phyloP scores from a whole-genome alignment of 768 basidiomycete species.

The Tulasnella sp. region DNA sequence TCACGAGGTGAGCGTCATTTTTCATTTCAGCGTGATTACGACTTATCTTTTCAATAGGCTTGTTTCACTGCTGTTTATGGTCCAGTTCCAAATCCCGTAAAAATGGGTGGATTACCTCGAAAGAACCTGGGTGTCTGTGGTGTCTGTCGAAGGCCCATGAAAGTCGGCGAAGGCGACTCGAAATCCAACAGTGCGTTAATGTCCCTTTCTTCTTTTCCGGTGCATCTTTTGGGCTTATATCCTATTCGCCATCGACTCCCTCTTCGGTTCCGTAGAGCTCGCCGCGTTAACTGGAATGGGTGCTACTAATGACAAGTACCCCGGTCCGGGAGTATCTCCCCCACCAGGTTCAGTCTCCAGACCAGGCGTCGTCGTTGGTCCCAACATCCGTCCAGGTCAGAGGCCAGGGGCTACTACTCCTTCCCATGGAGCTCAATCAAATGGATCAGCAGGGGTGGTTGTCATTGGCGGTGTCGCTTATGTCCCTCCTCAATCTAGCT shows the following conservation, averaged over 20 bases:
- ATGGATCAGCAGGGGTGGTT: constrained; percentile 24
- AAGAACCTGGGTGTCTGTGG: constrained; percentile 91
- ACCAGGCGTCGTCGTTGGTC: constrained; percentile 19
- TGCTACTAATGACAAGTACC: constrained; percentile 25
- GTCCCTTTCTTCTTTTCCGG: neutral
- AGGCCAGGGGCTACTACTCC: neutral
- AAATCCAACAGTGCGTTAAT: constrained; percentile 73
- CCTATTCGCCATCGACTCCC: neutral
- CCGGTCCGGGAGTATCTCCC: constrained; percentile 41
- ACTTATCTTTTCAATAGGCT: constrained; percentile 38
- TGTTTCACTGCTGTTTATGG: constrained; percentile 97
- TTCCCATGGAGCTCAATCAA: constrained; percentile 42
- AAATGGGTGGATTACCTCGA: constrained; percentile 38
- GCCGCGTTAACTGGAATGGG: constrained; percentile 88
- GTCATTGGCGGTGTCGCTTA: constrained; percentile 10
- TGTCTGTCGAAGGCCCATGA: constrained; percentile 94
- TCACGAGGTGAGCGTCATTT: constrained; percentile 53
- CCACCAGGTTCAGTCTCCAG: constrained; percentile 13
- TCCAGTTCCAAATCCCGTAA: constrained; percentile 51
- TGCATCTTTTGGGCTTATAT: neutral
- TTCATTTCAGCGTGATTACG: neutral
- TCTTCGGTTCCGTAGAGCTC: constrained; percentile 45
- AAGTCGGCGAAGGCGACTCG: constrained; percentile 75
- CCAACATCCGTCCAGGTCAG: constrained; percentile 21
- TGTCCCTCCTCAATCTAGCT: too few relatives aligned